Evolutionary conservation across 805 yeast species (phyloP).

Genomic region (Starmerella floris): DNA sequence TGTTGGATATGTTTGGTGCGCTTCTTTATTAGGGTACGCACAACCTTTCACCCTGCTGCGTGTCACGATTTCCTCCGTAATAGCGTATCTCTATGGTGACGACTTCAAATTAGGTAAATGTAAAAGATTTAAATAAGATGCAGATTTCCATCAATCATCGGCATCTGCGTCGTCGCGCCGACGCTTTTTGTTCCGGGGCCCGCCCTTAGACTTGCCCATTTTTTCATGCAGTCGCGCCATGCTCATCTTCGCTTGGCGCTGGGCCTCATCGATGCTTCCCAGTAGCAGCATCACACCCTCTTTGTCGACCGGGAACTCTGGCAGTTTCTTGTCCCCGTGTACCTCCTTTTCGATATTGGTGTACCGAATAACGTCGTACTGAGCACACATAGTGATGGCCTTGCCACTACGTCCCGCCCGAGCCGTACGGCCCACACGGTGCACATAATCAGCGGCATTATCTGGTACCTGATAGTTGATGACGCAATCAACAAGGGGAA

Average conservation of each 20-base stretch:
- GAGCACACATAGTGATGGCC: slow-evolving; percentile 79
- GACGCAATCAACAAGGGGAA: slow-evolving; percentile 87
- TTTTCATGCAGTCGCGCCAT: slow-evolving; percentile 54
- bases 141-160: slow-evolving; percentile 32
- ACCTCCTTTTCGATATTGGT: slow-evolving; percentile 80
- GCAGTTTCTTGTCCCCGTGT: slow-evolving; percentile 52
- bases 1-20: too few relatives aligned
- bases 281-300: slow-evolving; percentile 65
- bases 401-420: slow-evolving; percentile 93
- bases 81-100: too few relatives aligned
- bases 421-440: slow-evolving; percentile 93
- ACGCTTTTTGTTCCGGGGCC: slow-evolving; percentile 31
- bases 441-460: slow-evolving; percentile 81
- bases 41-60: too few relatives aligned
- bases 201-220: slow-evolving; percentile 25
- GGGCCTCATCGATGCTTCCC: slow-evolving; percentile 81
- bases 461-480: slow-evolving; percentile 89
- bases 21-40: too few relatives aligned
- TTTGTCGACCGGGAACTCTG: slow-evolving; percentile 68
- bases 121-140: too few relatives aligned
- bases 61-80: too few relatives aligned
- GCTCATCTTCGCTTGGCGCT: slow-evolving; percentile 74
- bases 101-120: too few relatives aligned
- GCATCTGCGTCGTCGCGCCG: slow-evolving; percentile 36
- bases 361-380: slow-evolving; percentile 82